Evolutionary conservation across 73 alveolate species (phyloP).

Genomic region (Urostyla sp.): DNA sequence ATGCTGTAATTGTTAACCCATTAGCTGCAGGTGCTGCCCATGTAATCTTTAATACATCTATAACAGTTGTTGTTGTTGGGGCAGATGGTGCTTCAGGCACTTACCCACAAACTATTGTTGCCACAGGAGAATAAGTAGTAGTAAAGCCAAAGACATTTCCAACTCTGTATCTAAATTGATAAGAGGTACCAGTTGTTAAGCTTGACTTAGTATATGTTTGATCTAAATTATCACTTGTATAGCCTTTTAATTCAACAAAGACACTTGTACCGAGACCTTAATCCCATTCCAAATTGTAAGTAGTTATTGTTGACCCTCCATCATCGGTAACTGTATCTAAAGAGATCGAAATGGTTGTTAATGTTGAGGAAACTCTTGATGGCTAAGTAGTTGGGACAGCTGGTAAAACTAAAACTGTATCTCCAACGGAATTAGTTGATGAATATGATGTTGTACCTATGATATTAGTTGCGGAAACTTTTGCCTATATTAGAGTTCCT

Average conservation of each 20-base stretch:
- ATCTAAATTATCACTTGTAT: conserved; percentile 2
- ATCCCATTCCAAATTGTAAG: conserved; percentile 48
- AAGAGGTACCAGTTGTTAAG: conserved; percentile 22
- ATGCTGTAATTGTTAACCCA: conserved; percentile 40
- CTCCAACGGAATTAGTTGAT: conserved; percentile 36
- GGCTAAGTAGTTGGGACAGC: conserved; percentile 59
- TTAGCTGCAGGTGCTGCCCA: conserved; percentile 60
- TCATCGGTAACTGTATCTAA: conserved; percentile 2
- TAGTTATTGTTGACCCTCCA: conserved; percentile 61
- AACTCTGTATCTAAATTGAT: conserved; percentile 47
- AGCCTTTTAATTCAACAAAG: conserved; percentile 28
- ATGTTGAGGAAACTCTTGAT: conserved; percentile 5
- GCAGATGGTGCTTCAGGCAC: conserved; percentile 27
- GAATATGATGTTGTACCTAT: conserved; percentile 28
- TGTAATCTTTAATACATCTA: background rate
- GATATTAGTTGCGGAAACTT: conserved; percentile 41
- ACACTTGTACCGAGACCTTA: conserved; percentile 32
- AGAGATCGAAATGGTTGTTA: conserved; percentile 20
- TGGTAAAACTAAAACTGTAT: conserved; percentile 49
- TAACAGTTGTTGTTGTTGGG: background rate
- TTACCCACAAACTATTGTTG: conserved; percentile 11
- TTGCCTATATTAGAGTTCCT: conserved; percentile 46
- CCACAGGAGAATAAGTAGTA: conserved; percentile 10
- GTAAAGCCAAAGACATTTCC: conserved; percentile 61
- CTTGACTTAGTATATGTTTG: background rate